Percentiles rank a stretch among this genome's conserved stretches.
These are phyloP conservation scores for Nicotiana knightiana DNA, from an alignment of 257 asterid species.

Conservation along the genomic window DNA sequence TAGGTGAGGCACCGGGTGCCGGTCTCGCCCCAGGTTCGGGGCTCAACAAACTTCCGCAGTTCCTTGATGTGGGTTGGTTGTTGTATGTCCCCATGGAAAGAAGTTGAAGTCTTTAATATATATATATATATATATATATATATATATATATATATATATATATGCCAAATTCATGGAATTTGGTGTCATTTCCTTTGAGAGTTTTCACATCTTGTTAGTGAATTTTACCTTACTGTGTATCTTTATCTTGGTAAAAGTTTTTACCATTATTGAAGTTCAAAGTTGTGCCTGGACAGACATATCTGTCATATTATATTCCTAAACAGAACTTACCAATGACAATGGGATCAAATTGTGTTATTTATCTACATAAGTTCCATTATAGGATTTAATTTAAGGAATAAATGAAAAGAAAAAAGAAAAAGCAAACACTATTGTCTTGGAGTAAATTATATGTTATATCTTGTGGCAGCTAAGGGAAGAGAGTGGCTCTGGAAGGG, in stretches of 20 bases:
- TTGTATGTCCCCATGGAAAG: slow-evolving; percentile 58
- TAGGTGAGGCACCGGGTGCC: too few species aligned
- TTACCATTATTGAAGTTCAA: background rate
- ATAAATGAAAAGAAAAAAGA: too few species aligned
- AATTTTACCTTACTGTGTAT: background rate
- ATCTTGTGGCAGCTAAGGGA: too few species aligned
- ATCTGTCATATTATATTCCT: too few species aligned
- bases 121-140: background rate
- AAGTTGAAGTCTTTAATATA: slow-evolving; percentile 20
- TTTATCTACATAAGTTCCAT: too few species aligned
- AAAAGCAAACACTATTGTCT: too few species aligned
- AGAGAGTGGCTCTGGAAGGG: too few species aligned
- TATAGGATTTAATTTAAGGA: too few species aligned
- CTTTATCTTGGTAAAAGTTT: background rate
- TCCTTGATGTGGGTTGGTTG: slow-evolving; percentile 48
- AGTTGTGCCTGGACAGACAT: background rate
- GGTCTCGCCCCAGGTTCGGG: too few species aligned
- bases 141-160: background rate
- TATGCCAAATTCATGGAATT: background rate
- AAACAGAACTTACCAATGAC: too few species aligned
- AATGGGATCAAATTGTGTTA: too few species aligned
- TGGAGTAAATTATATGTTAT: too few species aligned
- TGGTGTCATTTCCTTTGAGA: background rate
- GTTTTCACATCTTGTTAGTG: background rate
- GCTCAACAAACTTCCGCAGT: slow-evolving; percentile 12